These are phyloP conservation scores for Draba incana DNA, from an alignment of 345 rosid genomes.

Conservation along the genomic window DNA sequence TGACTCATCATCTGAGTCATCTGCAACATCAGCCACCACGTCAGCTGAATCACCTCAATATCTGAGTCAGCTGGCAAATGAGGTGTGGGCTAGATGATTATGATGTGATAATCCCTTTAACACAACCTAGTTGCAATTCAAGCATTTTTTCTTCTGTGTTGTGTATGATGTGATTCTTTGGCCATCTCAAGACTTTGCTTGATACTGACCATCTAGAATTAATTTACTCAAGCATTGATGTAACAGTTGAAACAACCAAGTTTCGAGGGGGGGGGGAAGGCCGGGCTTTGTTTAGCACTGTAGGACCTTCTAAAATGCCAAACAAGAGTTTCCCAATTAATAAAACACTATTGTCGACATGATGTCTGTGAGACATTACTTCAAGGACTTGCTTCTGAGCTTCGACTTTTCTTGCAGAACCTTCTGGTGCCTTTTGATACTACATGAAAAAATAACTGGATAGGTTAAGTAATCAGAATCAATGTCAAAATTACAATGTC, in stretches of 20 bases:
- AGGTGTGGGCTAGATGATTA: too few relatives aligned
- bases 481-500: neutral
- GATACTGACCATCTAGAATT: neutral
- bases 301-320: conserved; percentile 65
- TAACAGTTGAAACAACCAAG: neutral
- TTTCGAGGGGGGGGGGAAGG: conserved; percentile 24
- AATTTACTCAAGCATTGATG: neutral
- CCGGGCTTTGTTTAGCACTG: conserved; percentile 57
- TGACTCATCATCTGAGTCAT: too few relatives aligned
- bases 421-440: conserved; percentile 93
- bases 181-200: neutral
- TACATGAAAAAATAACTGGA: conserved; percentile 34
- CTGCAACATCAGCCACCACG: too few relatives aligned
- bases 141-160: neutral
- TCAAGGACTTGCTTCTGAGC: conserved; percentile 82
- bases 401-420: conserved; percentile 66
- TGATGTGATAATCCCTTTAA: neutral
- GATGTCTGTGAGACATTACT: conserved; percentile 90
- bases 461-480: conserved; percentile 1
- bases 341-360: conserved; percentile 64
- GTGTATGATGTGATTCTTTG: neutral
- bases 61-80: too few relatives aligned
- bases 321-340: conserved; percentile 78
- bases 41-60: too few relatives aligned
- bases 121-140: too few relatives aligned